A percentile compares a stretch with the other conserved stretches of the same genome.
These are phyloP conservation scores for Candida takata DNA, from an alignment of 805 yeast genomes.

Conservation along the genomic window DNA sequence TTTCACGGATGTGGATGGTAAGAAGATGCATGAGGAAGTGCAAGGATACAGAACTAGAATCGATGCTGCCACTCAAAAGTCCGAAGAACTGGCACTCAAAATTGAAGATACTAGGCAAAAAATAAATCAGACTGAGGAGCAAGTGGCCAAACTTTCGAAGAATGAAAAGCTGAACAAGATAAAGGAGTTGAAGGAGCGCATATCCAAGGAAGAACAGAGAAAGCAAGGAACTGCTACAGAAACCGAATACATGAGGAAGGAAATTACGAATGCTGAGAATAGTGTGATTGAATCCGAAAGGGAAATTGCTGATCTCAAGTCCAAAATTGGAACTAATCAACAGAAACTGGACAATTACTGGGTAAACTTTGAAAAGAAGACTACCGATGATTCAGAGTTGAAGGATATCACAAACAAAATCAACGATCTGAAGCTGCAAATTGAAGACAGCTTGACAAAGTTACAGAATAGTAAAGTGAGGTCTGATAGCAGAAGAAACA, in stretches of 20 bases:
- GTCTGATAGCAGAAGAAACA: slow-evolving; percentile 14
- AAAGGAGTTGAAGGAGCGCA: slow-evolving; percentile 39
- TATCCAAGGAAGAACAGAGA: slow-evolving; percentile 36
- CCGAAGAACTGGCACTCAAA: slow-evolving; percentile 22
- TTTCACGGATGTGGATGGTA: slow-evolving; percentile 37
- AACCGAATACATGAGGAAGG: slow-evolving; percentile 54
- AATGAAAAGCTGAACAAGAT: slow-evolving; percentile 24
- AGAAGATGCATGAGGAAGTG: slow-evolving; percentile 40
- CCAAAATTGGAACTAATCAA: slow-evolving; percentile 9
- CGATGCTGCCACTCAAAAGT: slow-evolving; percentile 24
- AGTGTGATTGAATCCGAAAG: slow-evolving; percentile 40
- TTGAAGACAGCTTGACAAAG: slow-evolving; percentile 17
- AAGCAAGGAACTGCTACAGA: slow-evolving; percentile 48
- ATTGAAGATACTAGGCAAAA: slow-evolving; percentile 21
- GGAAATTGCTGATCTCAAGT: slow-evolving; percentile 22
- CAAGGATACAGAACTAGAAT: slow-evolving; percentile 31
- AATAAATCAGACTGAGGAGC: slow-evolving; percentile 24
- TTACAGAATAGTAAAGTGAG: slow-evolving; percentile 15
- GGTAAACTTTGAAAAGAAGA: slow-evolving; percentile 12
- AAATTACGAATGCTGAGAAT: slow-evolving; percentile 44
- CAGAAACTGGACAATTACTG: slow-evolving; percentile 14
- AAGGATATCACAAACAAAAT: slow-evolving; percentile 9
- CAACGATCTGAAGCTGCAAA: slow-evolving; percentile 9
- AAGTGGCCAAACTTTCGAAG: slow-evolving; percentile 23
- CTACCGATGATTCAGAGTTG: slow-evolving; percentile 11